Base-by-base conservation (phyloP, 345 rosid genomes). In the Abelmoschus esculentus region DNA sequence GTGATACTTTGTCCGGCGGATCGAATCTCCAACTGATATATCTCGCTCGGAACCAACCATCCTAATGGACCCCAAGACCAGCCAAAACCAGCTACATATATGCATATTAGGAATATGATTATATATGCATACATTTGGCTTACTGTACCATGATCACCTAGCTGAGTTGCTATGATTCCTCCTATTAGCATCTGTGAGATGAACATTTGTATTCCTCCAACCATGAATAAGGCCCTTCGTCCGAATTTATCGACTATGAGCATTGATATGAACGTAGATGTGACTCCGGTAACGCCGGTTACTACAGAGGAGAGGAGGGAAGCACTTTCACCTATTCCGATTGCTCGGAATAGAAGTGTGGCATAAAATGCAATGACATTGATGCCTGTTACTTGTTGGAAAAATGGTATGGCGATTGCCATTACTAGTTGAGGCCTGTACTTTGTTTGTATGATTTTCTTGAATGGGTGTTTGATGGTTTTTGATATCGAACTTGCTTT, bases 331-430 rank as follows among this genome's bases (percentile, higher is more conserved):
- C 90, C 87, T 10, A 90, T 74, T 3, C 96, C 96, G 1, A 92
- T 77, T 56, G 93, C 84, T 72, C 89, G 77, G 78, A 87, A 87
- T 19, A 90, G 75, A 13, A 90, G 64, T 4, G 96, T 95, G 0
- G 91, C 89, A 29, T 92, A 90, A 70, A 92, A 92, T 36, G 75
- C 76, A 3, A 90, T 83, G 64, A 88, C 91, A 44, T 92, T 86
- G 74, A 92, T 86, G 1, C 96, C 96, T 0, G 96, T 90, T 29
- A 88, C 90, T 61, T 87, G 89, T 67, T 90, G 95, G 75, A 90
- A 90, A 73, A 88, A 84, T 1, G 96, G 96, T 72, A 87, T 84
- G 29, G 74, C 81, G 1, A 88, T 66, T 7, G 98, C 88, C 96
- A 87, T 88, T 50, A 84, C 83, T 14, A 90, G 74, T 65, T 86